These are phyloP conservation scores for Talaromyces albobiverticillius DNA, from an alignment of 2,329 filamentous ascomycete species.

Conservation along the genomic window DNA sequence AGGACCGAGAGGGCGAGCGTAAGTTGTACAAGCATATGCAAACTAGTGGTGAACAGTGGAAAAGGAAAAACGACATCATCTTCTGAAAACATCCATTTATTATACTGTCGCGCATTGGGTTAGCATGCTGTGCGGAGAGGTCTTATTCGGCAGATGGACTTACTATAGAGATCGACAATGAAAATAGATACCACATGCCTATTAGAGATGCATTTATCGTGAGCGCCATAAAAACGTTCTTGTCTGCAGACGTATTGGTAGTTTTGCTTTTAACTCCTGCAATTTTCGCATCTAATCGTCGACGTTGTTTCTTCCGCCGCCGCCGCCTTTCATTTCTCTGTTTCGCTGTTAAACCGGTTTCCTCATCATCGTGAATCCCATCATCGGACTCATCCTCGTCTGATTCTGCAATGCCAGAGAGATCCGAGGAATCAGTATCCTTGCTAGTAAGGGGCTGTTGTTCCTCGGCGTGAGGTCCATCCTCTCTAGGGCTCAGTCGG, in stretches of 20 bases:
- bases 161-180: slow-evolving; percentile 86
- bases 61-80: slow-evolving; percentile 86
- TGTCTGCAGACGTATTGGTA: slow-evolving; percentile 71
- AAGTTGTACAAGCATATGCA: slow-evolving; percentile 97
- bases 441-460: slow-evolving; percentile 32
- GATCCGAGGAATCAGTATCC: slow-evolving; percentile 37
- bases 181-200: slow-evolving; percentile 85
- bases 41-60: slow-evolving; percentile 88
- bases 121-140: slow-evolving; percentile 7
- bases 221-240: slow-evolving; percentile 66
- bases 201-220: slow-evolving; percentile 79
- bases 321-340: slow-evolving; percentile 65
- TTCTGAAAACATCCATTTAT: slow-evolving; percentile 99
- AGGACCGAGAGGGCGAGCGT: slow-evolving; percentile 72
- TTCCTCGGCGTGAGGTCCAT: slow-evolving; percentile 30
- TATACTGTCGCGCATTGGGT: slow-evolving; percentile 62
- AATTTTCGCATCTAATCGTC: slow-evolving; percentile 67
- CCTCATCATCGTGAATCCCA: slow-evolving; percentile 79
- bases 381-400: slow-evolving; percentile 64
- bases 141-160: slow-evolving; percentile 33
- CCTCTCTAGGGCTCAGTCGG: slow-evolving; percentile 18
- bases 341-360: slow-evolving; percentile 76
- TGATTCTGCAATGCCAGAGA: slow-evolving; percentile 45
- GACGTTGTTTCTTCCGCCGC: slow-evolving; percentile 65
- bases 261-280: slow-evolving; percentile 58